Percentiles rank a stretch among this genome's conserved stretches.
Conservation (phyloP, 106 monocot genomes). For the Dendrobium huoshanense region DNA sequence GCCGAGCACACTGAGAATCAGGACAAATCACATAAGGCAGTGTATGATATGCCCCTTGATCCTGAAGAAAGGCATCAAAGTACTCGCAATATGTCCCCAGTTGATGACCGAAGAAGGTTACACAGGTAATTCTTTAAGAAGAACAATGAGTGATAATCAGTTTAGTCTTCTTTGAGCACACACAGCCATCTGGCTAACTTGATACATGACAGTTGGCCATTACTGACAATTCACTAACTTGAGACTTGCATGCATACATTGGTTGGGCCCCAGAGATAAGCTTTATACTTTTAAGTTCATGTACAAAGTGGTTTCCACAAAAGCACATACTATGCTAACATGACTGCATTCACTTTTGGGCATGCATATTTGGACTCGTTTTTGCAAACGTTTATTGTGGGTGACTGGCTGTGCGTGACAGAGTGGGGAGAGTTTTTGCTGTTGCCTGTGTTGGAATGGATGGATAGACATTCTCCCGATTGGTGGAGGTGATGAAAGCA, state of each 20-base stretch:
- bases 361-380: not conserved
- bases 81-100: conserved; percentile 36
- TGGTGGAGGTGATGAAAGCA: not conserved
- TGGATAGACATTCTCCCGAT: not conserved
- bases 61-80: conserved; percentile 15
- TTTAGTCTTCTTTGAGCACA: not conserved
- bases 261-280: not conserved
- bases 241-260: not conserved
- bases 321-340: not conserved
- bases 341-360: not conserved
- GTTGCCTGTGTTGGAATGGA: not conserved
- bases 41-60: conserved; percentile 20
- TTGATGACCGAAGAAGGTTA: conserved; percentile 24
- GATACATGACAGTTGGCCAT: not conserved
- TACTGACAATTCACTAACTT: not conserved
- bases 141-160: not conserved
- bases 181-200: not conserved
- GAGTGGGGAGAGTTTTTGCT: not conserved
- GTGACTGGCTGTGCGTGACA: not conserved
- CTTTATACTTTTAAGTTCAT: not conserved
- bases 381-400: not conserved
- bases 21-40: conserved; percentile 6
- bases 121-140: conserved; percentile 27
- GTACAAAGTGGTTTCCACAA: not conserved
- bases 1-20: conserved; percentile 4